A percentile compares a stretch with the other conserved stretches of the same genome.
Conservation (phyloP, 305 asterid genomes). For the Solanum chacoense region DNA sequence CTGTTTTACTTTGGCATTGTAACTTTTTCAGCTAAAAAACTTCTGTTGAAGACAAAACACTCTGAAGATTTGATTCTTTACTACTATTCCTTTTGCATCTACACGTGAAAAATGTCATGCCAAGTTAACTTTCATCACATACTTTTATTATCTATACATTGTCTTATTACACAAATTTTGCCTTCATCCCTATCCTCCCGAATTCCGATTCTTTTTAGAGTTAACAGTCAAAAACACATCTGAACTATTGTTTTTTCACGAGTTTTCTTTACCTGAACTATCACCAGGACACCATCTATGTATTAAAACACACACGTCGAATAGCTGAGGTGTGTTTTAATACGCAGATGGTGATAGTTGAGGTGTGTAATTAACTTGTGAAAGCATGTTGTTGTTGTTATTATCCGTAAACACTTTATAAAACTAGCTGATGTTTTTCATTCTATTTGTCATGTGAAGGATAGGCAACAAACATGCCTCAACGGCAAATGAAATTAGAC, state of each 20-base stretch:
- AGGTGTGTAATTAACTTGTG: neutral
- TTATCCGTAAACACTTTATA: neutral
- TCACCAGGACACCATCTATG: neutral
- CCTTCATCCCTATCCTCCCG: neutral
- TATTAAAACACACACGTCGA: neutral
- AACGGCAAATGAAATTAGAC: slow-evolving; percentile 19
- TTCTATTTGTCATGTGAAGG: slow-evolving; percentile 3
- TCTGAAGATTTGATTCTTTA: slow-evolving; percentile 10
- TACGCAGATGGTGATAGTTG: neutral
- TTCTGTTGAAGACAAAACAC: neutral
- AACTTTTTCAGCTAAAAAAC: slow-evolving; percentile 3
- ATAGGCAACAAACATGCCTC: slow-evolving; percentile 18
- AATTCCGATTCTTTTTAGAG: neutral
- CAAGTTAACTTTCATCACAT: neutral
- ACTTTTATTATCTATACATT: neutral
- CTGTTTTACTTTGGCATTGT: slow-evolving; percentile 5
- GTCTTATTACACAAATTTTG: neutral
- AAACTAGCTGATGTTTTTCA: neutral
- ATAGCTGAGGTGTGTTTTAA: neutral
- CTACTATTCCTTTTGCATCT: slow-evolving; percentile 3
- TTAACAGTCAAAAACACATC: neutral
- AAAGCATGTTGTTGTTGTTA: neutral
- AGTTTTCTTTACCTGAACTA: neutral
- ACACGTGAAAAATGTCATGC: slow-evolving; percentile 1
- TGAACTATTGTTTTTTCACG: neutral